A percentile compares a stretch with the other conserved stretches of the same genome.
Conservation (phyloP, 768 basidiomycete genomes). For the Postia placenta region DNA sequence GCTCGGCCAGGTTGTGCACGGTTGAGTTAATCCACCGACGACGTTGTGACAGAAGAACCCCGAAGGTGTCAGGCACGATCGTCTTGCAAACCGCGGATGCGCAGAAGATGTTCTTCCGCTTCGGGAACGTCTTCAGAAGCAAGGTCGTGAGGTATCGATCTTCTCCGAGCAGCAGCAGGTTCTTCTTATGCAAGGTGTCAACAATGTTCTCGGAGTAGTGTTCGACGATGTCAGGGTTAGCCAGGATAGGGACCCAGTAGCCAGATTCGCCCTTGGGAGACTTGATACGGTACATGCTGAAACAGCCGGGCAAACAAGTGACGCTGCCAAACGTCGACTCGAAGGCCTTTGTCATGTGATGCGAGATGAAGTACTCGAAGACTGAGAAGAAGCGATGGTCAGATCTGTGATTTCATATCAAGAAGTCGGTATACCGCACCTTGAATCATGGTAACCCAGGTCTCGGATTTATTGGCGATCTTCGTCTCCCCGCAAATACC, state of each 20-base stretch:
- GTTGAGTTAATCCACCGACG: constrained; percentile 99
- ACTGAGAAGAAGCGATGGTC: constrained; percentile 56
- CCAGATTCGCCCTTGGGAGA: constrained; percentile 94
- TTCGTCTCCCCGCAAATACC: constrained; percentile 99
- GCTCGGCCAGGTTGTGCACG: constrained; percentile 93
- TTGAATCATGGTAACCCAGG: constrained; percentile 99
- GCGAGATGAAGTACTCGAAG: constrained; percentile 99
- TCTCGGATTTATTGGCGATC: constrained; percentile 98
- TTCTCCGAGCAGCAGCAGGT: constrained; percentile 92
- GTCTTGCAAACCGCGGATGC: constrained; percentile 99
- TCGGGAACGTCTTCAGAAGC: constrained; percentile 98
- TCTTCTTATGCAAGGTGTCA: constrained; percentile 99
- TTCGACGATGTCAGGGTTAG: constrained; percentile 97
- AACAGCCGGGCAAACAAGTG: constrained; percentile 98
- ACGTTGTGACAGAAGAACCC: constrained; percentile 88
- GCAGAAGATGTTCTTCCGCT: constrained; percentile 98
- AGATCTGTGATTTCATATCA: too few relatives aligned
- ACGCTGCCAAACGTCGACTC: constrained; percentile 99
- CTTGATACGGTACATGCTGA: constrained; percentile 99
- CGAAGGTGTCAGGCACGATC: constrained; percentile 94
- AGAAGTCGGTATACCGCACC: constrained; percentile 59
- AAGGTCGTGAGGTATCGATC: constrained; percentile 98
- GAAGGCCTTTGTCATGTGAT: constrained; percentile 98
- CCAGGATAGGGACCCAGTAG: constrained; percentile 98
- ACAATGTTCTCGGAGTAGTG: constrained; percentile 99